Evolutionary conservation across 140 eudicot genomes (phyloP).

Genomic region (Oenanthe javanica): DNA sequence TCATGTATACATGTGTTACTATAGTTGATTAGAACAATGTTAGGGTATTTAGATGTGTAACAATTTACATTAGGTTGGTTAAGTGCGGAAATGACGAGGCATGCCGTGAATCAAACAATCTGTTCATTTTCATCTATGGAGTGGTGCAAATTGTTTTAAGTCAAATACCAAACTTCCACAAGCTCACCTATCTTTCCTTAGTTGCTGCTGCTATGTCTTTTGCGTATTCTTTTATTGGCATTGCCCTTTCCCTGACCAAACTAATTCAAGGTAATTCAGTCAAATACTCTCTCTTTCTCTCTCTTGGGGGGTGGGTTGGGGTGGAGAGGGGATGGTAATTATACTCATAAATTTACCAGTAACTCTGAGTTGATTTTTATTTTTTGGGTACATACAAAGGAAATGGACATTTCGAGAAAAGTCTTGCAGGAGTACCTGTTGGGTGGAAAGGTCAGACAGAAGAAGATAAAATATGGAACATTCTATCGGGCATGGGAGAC

Average conservation of each 20-base stretch:
- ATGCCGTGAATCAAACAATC: conserved; percentile 18
- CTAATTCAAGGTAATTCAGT: background rate
- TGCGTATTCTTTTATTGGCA: conserved; percentile 21
- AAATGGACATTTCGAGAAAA: conserved; percentile 13
- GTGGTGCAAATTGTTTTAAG: conserved; percentile 12
- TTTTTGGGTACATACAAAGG: background rate
- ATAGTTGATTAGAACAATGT: background rate
- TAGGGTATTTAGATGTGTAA: background rate
- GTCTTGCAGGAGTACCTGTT: conserved; percentile 24
- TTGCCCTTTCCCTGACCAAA: background rate
- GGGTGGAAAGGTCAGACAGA: conserved; percentile 17
- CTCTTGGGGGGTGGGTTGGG: background rate
- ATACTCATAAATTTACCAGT: background rate
- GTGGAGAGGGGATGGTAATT: background rate
- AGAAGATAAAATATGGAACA: conserved; percentile 25
- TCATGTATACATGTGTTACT: background rate
- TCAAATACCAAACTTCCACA: conserved; percentile 23
- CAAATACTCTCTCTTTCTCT: background rate
- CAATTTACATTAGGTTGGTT: conserved; percentile 7
- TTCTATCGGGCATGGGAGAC: conserved; percentile 24
- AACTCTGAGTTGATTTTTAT: background rate
- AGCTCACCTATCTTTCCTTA: conserved; percentile 15
- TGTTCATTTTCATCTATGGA: conserved; percentile 14
- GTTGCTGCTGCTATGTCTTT: conserved; percentile 25
- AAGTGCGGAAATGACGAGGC: conserved; percentile 6